Conservation (phyloP, 139 green algal species). For the Monoraphidium neglectum region DNA sequence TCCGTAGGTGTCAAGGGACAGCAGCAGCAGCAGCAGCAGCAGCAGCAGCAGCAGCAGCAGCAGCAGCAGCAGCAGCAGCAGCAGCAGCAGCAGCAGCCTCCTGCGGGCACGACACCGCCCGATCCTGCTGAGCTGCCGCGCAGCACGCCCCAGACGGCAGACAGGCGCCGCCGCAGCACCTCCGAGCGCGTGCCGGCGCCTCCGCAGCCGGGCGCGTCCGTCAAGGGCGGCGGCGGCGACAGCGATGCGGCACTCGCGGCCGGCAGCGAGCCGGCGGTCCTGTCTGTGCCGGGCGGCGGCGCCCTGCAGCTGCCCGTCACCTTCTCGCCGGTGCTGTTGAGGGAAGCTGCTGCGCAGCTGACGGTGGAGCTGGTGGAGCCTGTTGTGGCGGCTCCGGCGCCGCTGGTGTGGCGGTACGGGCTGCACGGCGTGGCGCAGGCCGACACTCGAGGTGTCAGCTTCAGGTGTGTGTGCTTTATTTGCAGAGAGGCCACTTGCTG, state of each 20-base stretch:
- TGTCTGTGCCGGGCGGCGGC: neutral
- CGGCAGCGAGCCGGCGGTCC: neutral
- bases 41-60: slow-evolving; percentile 1
- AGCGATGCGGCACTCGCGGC: neutral
- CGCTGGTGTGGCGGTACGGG: slow-evolving; percentile 13
- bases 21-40: neutral
- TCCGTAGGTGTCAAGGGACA: slow-evolving; percentile 5
- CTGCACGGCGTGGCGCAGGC: slow-evolving; percentile 9
- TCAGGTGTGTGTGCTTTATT: neutral
- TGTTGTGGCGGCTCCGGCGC: slow-evolving; percentile 2
- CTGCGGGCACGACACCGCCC: neutral
- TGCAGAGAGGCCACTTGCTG: too few relatives aligned
- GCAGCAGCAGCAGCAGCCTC: neutral
- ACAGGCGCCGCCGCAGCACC: too few relatives aligned
- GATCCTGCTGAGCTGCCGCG: neutral
- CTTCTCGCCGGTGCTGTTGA: slow-evolving; percentile 11
- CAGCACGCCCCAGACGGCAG: too few relatives aligned
- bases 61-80: neutral
- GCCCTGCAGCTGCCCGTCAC: slow-evolving; percentile 16
- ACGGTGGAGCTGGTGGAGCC: slow-evolving; percentile 14
- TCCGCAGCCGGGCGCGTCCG: too few relatives aligned
- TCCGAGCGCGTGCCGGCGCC: too few relatives aligned
- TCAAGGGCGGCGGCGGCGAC: neutral
- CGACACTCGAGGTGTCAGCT: slow-evolving; percentile 17
- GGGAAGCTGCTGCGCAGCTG: slow-evolving; percentile 1